Evolutionary conservation across 768 basidiomycete species (phyloP), one percentile per base, ranked within the genome.

Genomic region (Paxillus involutus): DNA sequence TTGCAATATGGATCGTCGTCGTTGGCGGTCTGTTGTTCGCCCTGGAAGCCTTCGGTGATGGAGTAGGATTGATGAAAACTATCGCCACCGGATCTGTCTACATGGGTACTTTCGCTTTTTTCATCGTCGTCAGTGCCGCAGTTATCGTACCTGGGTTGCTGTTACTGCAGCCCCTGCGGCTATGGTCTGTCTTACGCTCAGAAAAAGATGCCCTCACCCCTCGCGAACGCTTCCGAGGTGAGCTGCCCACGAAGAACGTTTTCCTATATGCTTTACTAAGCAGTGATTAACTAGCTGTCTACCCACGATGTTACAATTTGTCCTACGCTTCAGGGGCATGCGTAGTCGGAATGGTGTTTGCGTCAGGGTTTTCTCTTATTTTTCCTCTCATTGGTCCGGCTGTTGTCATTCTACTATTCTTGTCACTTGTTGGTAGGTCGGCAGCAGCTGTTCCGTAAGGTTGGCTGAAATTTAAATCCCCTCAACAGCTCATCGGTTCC

Each of bases 321-420:
- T 76, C 86, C 3, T 85, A 82, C 67, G 83, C 85, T 19, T 80
- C 82, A 33, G 81, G 81, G 45, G 81, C 84, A 40, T 86, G 84
- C 65, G 72, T 86, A 47, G 74, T 91, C 44, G 86, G 81, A 36
- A 75, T 91, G 55, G 75, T 88, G 32, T 86, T 90, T 69, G 85
- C 87, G 41, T 85, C 86, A 21, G 82, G 81, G 8, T 89, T 92
- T 72, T 73, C 83, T 26, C 70, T 91, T 44, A 81, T 91, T 51
- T 91, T 91, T 67, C 90, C 91, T 2, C 71, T 91, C 49, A 81
- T 92, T 52, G 84, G 80, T 1, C 86, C 89, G 44, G 85, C 88
- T 50, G 84, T 86, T 32, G 75, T 82, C 44, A 56, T 91, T 36
- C 69, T 91, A 47, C 68, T 92, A 2, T 74, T 86, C 47, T 73